Evolutionary conservation across 495 filamentous ascomycete species (phyloP), one percentile per base, ranked within the genome.

Genomic region (Trypethelium eluteriae): DNA sequence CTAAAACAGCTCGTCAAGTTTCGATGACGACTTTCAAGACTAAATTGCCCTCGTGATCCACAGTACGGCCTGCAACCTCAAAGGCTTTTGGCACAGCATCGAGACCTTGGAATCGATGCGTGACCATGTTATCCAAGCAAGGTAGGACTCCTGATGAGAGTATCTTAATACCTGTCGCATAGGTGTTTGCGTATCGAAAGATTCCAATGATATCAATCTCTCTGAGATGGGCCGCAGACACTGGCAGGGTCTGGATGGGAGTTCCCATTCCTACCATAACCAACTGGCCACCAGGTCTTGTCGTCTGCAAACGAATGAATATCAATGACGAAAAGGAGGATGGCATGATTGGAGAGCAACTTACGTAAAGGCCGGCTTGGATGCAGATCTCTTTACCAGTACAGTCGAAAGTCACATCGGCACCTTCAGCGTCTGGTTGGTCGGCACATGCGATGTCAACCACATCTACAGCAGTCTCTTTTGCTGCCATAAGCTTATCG

Each of bases 131-230:
- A 46, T 84, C 80, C 69, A 89, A 79, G 68, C 81, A 81, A 11
- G 86, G 86, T 12, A 75, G 63, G 11, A 67, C 66, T 35, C 93
- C 79, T 0, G 82, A 82, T 11, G 90, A 76, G 63, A 93, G 76
- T 53, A 96, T 76, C 67, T 86, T 76, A 73, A 96, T 92, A 2
- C 91, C 91, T n/a, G 85, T 86, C 3, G 84, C 83, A 71, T 97
- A 97, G 0, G 91, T 92, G 63, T 92, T 91, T 62, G 89, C 89
- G 71, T 97, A 97, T 46, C 93, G 83, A 74, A 97, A 97, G 38
- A 93, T 88, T n/a, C 93, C 93, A 2, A 94, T 80, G 41, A 97
- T 87, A 77, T 97, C 93, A 2, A 97, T 88, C 78, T 97, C 93
- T 5, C 90, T 83, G 63, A 95, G 78, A 44, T 92, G 90, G 14